These are phyloP conservation scores for Boletus pseudopeckii DNA, from an alignment of 768 basidiomycete species.

Conservation along the genomic window DNA sequence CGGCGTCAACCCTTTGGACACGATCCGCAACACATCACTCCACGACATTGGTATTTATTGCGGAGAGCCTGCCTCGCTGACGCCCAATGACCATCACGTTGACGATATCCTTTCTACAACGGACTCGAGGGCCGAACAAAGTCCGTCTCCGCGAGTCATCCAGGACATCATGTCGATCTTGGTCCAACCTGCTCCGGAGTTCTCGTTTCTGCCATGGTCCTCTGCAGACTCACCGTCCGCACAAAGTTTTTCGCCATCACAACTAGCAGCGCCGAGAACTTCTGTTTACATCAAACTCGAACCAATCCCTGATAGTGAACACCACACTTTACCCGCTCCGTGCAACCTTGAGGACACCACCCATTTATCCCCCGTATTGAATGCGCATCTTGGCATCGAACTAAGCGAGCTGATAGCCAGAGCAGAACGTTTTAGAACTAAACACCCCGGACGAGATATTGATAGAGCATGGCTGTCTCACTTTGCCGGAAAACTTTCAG, in stretches of 20 bases:
- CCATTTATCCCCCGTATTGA: slow-evolving; percentile 48
- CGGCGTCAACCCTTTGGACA: slow-evolving; percentile 41
- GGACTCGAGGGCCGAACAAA: slow-evolving; percentile 6
- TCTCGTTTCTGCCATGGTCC: slow-evolving; percentile 6
- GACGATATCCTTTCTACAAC: neutral
- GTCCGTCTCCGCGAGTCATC: slow-evolving; percentile 29
- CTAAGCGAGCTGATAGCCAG: slow-evolving; percentile 51
- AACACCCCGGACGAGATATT: slow-evolving; percentile 55
- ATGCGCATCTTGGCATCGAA: slow-evolving; percentile 61
- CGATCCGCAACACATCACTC: slow-evolving; percentile 21
- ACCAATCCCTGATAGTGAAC: neutral
- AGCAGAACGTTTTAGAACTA: slow-evolving; percentile 51
- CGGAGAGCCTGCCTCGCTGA: neutral
- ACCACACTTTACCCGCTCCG: neutral
- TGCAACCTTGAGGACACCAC: neutral
- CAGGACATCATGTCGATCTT: slow-evolving; percentile 32
- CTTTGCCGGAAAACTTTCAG: slow-evolving; percentile 65
- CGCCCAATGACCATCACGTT: neutral
- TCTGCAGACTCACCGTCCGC: neutral
- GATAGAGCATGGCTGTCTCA: slow-evolving; percentile 63
- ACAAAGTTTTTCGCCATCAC: neutral
- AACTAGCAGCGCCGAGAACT: neutral
- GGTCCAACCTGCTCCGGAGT: slow-evolving; percentile 15
- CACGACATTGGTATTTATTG: neutral
- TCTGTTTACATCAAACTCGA: neutral